Percentiles rank a stretch among this genome's conserved stretches.
phyloP scores from a whole-genome alignment of 2,329 filamentous ascomycete genomes.

The Plectosphaerella plurivora region DNA sequence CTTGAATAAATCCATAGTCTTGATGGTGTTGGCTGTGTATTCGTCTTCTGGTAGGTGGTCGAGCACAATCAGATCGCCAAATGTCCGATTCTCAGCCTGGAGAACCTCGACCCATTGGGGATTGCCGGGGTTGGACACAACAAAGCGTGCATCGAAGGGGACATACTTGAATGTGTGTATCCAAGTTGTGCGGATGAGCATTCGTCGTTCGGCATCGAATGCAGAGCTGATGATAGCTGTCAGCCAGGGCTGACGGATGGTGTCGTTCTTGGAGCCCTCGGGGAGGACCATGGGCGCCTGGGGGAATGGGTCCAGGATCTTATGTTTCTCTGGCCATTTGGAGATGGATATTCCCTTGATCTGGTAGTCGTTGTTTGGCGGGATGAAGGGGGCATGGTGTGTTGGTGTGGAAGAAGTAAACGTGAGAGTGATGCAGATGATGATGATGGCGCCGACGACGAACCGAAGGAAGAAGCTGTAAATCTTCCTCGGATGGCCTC shows the following conservation, averaged over 20 bases:
- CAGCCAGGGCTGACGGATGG: slow-evolving; percentile 17
- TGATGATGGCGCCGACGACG: too few species aligned
- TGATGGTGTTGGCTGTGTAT: slow-evolving; percentile 25
- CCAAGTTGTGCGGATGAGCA: slow-evolving; percentile 25
- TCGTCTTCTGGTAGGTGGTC: slow-evolving; percentile 23
- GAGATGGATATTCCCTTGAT: slow-evolving; percentile 8
- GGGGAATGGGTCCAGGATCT: slow-evolving; percentile 16
- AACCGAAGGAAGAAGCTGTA: too few species aligned
- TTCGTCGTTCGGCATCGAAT: slow-evolving; percentile 18
- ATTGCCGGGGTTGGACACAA: slow-evolving; percentile 22
- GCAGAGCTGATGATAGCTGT: slow-evolving; percentile 23
- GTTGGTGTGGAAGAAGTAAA: too few species aligned
- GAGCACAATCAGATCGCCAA: slow-evolving; percentile 27
- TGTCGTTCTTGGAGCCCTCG: neutral
- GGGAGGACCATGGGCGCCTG: slow-evolving; percentile 13
- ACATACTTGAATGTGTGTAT: slow-evolving; percentile 22
- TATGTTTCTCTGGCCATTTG: too few species aligned
- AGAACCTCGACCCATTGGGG: slow-evolving; percentile 18
- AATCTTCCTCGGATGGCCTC: too few species aligned
- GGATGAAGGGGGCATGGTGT: too few species aligned
- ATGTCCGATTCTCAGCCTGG: slow-evolving; percentile 23
- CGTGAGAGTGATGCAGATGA: too few species aligned
- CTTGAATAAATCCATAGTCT: slow-evolving; percentile 26
- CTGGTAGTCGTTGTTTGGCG: slow-evolving; percentile 5
- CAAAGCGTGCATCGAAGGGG: slow-evolving; percentile 23